Evolutionary conservation across 2,329 filamentous ascomycete species (phyloP).

Genomic region (Hymenoscyphus salicellus): DNA sequence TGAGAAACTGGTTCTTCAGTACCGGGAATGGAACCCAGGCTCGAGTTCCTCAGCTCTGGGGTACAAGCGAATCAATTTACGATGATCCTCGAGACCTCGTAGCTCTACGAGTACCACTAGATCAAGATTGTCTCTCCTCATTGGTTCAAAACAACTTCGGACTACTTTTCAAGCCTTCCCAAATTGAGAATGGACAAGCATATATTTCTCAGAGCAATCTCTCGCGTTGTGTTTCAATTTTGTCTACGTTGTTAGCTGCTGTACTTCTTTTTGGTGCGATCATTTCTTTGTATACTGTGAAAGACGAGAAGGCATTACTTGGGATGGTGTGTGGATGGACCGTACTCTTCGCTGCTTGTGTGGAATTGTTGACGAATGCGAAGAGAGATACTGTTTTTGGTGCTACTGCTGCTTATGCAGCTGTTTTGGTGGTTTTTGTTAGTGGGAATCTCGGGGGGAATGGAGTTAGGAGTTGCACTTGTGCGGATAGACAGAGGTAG

Average conservation of each 20-base stretch:
- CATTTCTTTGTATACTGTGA: not conserved
- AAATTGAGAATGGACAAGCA: not conserved
- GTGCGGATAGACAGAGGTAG: not conserved
- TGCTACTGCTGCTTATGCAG: constrained; percentile 24
- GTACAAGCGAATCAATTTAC: not conserved
- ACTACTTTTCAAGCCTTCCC: not conserved
- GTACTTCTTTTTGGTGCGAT: constrained; percentile 1
- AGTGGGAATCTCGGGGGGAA: not conserved
- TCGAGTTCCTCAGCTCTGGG: no score
- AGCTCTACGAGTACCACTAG: no score
- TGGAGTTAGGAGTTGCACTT: not conserved
- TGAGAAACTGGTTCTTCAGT: no score
- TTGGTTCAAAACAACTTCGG: not conserved
- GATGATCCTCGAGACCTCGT: no score
- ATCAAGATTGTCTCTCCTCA: no score
- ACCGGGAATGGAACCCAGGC: no score
- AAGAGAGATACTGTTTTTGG: constrained; percentile 25
- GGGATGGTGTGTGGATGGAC: constrained; percentile 26
- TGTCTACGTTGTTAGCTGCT: not conserved
- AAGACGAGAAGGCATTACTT: constrained; percentile 10
- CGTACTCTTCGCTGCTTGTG: constrained; percentile 24
- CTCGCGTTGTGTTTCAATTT: not conserved
- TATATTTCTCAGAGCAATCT: not conserved
- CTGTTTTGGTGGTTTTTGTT: constrained; percentile 1
- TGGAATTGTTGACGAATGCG: constrained; percentile 27